Conservation (phyloP, 345 rosid species). For the Zanthoxylum bungeanum region DNA sequence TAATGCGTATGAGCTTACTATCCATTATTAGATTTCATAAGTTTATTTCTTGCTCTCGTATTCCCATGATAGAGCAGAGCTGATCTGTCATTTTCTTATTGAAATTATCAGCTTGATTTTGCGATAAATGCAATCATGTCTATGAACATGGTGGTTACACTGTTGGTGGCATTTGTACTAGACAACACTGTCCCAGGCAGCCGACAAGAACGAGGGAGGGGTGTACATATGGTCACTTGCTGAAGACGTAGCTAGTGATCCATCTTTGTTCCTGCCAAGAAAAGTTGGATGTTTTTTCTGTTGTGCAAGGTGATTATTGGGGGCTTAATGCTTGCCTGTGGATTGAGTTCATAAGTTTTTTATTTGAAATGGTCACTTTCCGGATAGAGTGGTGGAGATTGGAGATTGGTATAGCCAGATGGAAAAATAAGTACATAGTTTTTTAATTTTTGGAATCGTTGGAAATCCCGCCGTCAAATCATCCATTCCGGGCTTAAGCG, state of each 20-base stretch:
- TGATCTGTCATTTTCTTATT: conserved; percentile 5
- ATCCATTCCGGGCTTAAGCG: no score
- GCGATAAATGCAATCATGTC: conserved; percentile 75
- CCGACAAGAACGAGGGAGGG: conserved; percentile 69
- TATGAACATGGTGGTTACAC: conserved; percentile 86
- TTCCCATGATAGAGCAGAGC: neutral
- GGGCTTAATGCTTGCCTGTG: conserved; percentile 18
- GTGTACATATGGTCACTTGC: conserved; percentile 72
- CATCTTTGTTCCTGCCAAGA: conserved; percentile 57
- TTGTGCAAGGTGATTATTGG: conserved; percentile 44
- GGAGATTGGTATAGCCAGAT: conserved; percentile 6
- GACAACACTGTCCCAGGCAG: conserved; percentile 93
- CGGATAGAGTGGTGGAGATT: neutral
- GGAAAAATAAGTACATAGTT: no score
- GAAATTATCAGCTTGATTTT: conserved; percentile 66
- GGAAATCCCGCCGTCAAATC: no score
- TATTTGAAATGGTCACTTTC: neutral
- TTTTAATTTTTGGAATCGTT: no score
- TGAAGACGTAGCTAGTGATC: conserved; percentile 63
- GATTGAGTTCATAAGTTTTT: neutral
- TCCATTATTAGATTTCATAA: neutral
- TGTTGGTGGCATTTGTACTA: conserved; percentile 64
- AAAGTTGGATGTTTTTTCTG: conserved; percentile 41
- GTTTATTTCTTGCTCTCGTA: neutral
- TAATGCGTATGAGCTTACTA: neutral